Evolutionary conservation across 2,329 filamentous ascomycete genomes (phyloP), one percentile per base, ranked within the genome.

Genomic region (Clonostachys rosea): DNA sequence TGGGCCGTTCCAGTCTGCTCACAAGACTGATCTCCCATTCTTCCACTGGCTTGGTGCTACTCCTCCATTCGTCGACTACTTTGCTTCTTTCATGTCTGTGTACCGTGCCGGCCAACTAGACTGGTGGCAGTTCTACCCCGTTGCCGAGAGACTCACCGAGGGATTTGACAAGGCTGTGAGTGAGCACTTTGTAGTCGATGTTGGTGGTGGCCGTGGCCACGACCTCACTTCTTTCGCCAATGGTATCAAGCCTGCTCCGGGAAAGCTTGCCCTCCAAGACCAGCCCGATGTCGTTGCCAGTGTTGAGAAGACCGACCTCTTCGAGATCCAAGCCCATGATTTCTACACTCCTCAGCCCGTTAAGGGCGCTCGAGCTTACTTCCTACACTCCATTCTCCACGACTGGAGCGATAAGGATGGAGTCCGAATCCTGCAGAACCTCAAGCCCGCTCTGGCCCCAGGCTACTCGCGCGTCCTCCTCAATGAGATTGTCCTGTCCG

Each of bases 231-330:
- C 60, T 20, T 67, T 68, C 30, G 45, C 50, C 3, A 56, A 56
- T 5, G 6, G 75, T 73, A 30, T 30, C 8, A 30, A 30, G 7
- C 8, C 24, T 2, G 24, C 24, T 30, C 24, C 24, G 2, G 24
- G 24, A 30, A 59, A 63, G 5, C 54, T 78, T 3, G 56, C 79
- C 1, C 59, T 80, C 0, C 74, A 81, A 52, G 77, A 79, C 49
- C 58, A 72, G 9, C 63, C 67, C 0, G 56, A 61, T 3, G 68
- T 76, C 6, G 61, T 70, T 16, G 50, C 45, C 8, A 54, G 65
- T 41, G 59, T 64, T 20, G 49, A 56, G 16, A 30, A 30, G 24
- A 50, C 67, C 0, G 57, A 62, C 34, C 10, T 18, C 5, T 64
- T 71, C 34, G 55, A 62, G 42, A 46, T 61, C 43, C 54, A 51